phyloP scores from a whole-genome alignment of 768 basidiomycete species.

The Atractiella rhizophila region DNA sequence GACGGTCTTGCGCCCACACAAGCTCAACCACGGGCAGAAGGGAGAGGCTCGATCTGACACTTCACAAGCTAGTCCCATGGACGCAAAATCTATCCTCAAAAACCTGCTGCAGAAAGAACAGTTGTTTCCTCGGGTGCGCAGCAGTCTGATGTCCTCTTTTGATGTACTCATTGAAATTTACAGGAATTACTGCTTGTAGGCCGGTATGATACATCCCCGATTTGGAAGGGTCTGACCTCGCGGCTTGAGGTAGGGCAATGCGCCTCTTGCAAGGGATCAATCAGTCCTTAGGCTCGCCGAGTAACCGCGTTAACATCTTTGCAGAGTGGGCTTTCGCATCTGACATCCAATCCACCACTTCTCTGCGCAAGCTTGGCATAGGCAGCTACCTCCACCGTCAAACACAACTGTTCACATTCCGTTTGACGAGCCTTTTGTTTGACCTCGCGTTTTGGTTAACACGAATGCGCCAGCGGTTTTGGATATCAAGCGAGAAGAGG shows the following conservation, averaged over 20 bases:
- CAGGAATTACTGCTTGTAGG: conserved; percentile 24
- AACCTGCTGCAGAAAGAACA: conserved; percentile 17
- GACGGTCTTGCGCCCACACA: too few species aligned
- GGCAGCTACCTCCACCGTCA: conserved; percentile 28
- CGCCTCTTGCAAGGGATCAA: conserved; percentile 41
- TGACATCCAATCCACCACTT: too few species aligned
- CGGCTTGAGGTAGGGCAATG: too few species aligned
- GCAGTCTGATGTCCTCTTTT: neutral
- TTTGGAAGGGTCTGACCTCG: too few species aligned
- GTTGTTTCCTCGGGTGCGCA: conserved; percentile 11
- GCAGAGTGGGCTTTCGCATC: conserved; percentile 44
- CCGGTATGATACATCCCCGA: conserved; percentile 20
- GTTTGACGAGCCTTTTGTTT: conserved; percentile 36
- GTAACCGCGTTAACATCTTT: conserved; percentile 72
- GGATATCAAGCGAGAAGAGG: conserved; percentile 16
- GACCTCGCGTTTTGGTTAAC: conserved; percentile 48
- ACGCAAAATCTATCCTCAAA: conserved; percentile 12
- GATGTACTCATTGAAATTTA: neutral
- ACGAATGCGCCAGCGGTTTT: conserved; percentile 30
- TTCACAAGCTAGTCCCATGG: conserved; percentile 2
- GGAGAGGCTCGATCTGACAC: conserved; percentile 1
- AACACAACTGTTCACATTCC: conserved; percentile 33
- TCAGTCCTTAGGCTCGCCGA: conserved; percentile 56
- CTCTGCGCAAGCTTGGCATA: conserved; percentile 5
- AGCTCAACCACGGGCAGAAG: neutral